These are phyloP conservation scores for Kitagawia praeruptora DNA, from an alignment of 129 eudicot genomes.

Conservation along the genomic window DNA sequence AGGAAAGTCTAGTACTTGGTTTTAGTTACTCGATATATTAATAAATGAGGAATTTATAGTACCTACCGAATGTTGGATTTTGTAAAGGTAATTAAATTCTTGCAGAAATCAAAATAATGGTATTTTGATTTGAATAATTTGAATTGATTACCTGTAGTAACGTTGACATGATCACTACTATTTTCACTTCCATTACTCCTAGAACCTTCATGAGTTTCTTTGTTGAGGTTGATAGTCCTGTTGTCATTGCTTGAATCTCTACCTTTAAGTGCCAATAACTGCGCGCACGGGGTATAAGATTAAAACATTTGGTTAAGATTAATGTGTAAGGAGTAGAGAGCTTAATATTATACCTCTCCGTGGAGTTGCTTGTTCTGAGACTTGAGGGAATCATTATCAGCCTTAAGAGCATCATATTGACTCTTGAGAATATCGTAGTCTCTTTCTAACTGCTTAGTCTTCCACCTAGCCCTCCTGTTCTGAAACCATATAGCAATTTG, in stretches of 20 bases:
- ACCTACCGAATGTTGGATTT: too few species aligned
- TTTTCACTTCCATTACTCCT: constrained; percentile 92
- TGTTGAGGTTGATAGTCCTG: constrained; percentile 64
- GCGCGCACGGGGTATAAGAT: constrained; percentile 1
- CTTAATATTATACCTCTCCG: constrained; percentile 40
- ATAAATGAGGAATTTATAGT: too few species aligned
- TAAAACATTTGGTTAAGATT: not conserved
- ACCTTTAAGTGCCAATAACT: constrained; percentile 52
- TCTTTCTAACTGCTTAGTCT: constrained; percentile 82
- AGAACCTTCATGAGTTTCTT: constrained; percentile 53
- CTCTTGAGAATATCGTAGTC: constrained; percentile 67
- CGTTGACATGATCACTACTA: constrained; percentile 51
- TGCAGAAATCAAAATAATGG: not conserved
- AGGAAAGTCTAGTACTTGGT: too few species aligned
- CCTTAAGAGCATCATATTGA: constrained; percentile 59
- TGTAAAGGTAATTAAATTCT: too few species aligned
- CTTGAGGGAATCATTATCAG: constrained; percentile 66
- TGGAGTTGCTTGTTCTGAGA: constrained; percentile 65
- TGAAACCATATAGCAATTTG: constrained; percentile 95
- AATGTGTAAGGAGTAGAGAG: too few species aligned
- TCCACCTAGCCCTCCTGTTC: constrained; percentile 83
- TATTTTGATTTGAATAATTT: too few species aligned
- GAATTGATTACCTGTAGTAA: constrained; percentile 7
- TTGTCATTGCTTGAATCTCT: constrained; percentile 44
- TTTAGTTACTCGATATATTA: too few species aligned